Conservation (phyloP, 2,329 filamentous ascomycete species). For the Epichloe elymi region DNA sequence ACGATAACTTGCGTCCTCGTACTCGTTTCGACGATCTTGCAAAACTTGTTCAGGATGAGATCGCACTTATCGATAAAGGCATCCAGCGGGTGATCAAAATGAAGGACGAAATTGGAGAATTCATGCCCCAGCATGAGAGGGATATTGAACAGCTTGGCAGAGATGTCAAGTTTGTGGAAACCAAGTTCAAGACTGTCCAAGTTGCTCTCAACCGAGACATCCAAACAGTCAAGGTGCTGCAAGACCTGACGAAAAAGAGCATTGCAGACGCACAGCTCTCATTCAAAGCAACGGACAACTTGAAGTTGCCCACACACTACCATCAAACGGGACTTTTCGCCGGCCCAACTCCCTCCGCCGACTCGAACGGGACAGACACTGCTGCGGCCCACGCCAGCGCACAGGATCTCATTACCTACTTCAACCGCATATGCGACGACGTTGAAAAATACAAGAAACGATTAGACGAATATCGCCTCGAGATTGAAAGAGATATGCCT, state of each 20-base stretch:
- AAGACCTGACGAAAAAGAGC: slow-evolving; percentile 46
- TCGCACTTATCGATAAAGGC: slow-evolving; percentile 64
- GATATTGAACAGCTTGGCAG: slow-evolving; percentile 34
- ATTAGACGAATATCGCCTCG: slow-evolving; percentile 30
- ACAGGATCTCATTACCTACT: slow-evolving; percentile 31
- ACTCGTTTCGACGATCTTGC: slow-evolving; percentile 87
- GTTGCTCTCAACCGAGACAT: slow-evolving; percentile 41
- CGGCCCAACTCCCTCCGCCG: slow-evolving; percentile 16
- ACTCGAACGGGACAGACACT: slow-evolving; percentile 18
- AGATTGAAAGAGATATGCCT: slow-evolving; percentile 35
- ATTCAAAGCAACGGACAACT: slow-evolving; percentile 61
- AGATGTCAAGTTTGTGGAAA: slow-evolving; percentile 35
- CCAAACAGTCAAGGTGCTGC: slow-evolving; percentile 49
- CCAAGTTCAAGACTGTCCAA: slow-evolving; percentile 32
- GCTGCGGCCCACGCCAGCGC: slow-evolving; percentile 24
- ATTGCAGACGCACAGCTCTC: slow-evolving; percentile 56
- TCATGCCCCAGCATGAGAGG: slow-evolving; percentile 42
- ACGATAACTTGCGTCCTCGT: slow-evolving; percentile 66
- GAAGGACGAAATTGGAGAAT: slow-evolving; percentile 62
- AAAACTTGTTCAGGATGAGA: slow-evolving; percentile 65
- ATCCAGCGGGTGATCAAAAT: slow-evolving; percentile 71
- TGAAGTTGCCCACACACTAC: slow-evolving; percentile 52
- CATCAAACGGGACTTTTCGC: slow-evolving; percentile 34
- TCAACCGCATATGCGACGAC: slow-evolving; percentile 30
- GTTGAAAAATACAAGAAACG: slow-evolving; percentile 30